Percentiles rank a stretch among this genome's conserved stretches.
Evolutionary conservation across 2,329 filamentous ascomycete genomes (phyloP).

Genomic region (Verticillium nonalfalfae): DNA sequence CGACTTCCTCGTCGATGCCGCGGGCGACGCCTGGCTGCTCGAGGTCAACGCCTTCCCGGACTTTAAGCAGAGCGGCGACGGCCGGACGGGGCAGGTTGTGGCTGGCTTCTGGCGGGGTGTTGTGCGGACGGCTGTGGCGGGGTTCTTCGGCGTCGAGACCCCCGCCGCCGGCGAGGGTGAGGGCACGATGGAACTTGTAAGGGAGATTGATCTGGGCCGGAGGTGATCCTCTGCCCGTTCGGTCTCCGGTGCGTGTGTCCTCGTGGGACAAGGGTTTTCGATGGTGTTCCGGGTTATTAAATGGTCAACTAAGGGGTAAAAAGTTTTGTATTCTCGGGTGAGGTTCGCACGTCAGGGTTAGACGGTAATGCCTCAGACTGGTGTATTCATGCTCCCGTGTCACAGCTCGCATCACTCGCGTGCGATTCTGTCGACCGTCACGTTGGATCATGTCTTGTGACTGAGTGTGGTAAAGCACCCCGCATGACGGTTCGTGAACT

Average conservation of each 20-base stretch:
- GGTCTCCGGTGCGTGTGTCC: not conserved
- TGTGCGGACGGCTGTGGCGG: constrained; percentile 57
- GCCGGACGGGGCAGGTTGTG: constrained; percentile 62
- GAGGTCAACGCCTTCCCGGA: constrained; percentile 97
- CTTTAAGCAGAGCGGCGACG: constrained; percentile 76
- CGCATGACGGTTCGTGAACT: no score
- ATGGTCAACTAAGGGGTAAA: not conserved
- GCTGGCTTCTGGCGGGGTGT: constrained; percentile 71
- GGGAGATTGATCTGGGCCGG: constrained; percentile 46
- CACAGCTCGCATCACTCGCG: no score
- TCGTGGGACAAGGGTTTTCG: not conserved
- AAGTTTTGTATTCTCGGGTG: no score
- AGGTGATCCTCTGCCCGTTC: constrained; percentile 13
- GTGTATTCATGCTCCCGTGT: no score
- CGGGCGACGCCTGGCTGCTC: constrained; percentile 64
- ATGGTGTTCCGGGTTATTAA: not conserved
- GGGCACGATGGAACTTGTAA: constrained; percentile 44
- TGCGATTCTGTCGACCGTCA: no score
- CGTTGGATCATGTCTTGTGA: no score
- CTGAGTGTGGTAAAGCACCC: no score
- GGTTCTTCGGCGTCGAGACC: constrained; percentile 52
- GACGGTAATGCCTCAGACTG: no score
- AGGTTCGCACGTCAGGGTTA: no score
- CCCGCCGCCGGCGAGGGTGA: constrained; percentile 17
- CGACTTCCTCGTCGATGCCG: constrained; percentile 75